These are phyloP conservation scores for Chenopodium suecicum DNA, from an alignment of 148 eudicot genomes.

Conservation along the genomic window DNA sequence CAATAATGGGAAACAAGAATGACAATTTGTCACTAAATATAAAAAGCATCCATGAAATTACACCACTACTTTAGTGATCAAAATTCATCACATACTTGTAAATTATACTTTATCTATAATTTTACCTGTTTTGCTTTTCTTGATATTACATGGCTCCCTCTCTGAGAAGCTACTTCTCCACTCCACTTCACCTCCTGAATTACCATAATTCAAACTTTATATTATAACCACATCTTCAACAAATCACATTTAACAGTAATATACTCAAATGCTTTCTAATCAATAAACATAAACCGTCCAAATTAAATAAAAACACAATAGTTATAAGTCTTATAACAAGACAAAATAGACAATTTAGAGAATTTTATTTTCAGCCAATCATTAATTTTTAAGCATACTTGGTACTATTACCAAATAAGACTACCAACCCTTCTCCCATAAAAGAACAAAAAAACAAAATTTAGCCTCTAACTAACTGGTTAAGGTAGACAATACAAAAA, in stretches of 20 bases:
- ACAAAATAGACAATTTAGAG: slow-evolving; percentile 1
- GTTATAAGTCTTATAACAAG: neutral
- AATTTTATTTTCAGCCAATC: neutral
- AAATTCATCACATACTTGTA: neutral
- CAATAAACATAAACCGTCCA: neutral
- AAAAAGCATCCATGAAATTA: neutral
- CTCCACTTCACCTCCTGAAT: slow-evolving; percentile 66
- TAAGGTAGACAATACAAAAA: too few species aligned
- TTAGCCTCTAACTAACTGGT: neutral
- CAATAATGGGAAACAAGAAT: slow-evolving; percentile 14
- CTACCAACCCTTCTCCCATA: neutral
- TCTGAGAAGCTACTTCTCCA: slow-evolving; percentile 86
- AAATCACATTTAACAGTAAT: neutral
- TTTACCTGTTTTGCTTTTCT: slow-evolving; percentile 83
- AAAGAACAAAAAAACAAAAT: neutral
- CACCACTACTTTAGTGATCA: neutral
- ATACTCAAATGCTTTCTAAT: slow-evolving; percentile 1
- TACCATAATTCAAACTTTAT: neutral
- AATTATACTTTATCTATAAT: neutral
- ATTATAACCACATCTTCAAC: neutral
- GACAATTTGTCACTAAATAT: slow-evolving; percentile 1
- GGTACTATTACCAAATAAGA: neutral
- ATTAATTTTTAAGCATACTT: neutral
- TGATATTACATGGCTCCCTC: slow-evolving; percentile 68
- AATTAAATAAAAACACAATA: slow-evolving; percentile 9